Evolutionary conservation across 139 green algal species (phyloP), one percentile per base, ranked within the genome.

Genomic region (Eudorina sp.): DNA sequence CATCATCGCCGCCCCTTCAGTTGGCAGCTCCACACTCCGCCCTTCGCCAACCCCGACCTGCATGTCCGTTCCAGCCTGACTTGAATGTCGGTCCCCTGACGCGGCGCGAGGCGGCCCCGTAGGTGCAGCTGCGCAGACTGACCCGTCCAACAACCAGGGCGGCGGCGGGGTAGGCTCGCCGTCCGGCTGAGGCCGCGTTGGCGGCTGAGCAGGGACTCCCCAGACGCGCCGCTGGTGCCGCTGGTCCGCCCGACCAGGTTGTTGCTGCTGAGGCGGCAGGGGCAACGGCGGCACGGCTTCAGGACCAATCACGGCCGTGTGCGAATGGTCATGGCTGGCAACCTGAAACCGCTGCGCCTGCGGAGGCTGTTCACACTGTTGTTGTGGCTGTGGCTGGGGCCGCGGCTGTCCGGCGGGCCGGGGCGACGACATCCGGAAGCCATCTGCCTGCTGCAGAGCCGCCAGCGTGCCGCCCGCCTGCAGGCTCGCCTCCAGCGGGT

Each of bases 401-500:
- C 34, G 46, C 34, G 0, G 36, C 68, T 43, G 80, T 11, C 9
- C 60, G 0, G n/a, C 21, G 1, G 68, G 14, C 3, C 83, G 68
- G 13, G 83, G 83, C 0, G 83, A 88, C 5, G 68, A 62, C 46
- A 88, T 31, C 31, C 83, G 13, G 48, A 88, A 72, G 36, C 83
- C 83, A 25, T 88, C 68, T 23, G n/a, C 36, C 83, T 58, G 48
- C 83, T 81, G 68, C 25, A 88, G 34, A 16, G 66, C 68, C 48
- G 36, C 68, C 68, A 88, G 68, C 23, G 48, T 46, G 29, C 68
- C 68, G 23, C 27, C 83, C 34, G 43, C 40, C 16, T 34, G 14
- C 48, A 88, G 83, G 34, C 48, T 73, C 1, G 66, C 83, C 51
- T 88, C 83, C 36, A 88, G 55, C 25, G 83, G 83, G 53, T 88